These are phyloP conservation scores for Suhomyces prunicola DNA, from an alignment of 805 yeast genomes.

Conservation along the genomic window DNA sequence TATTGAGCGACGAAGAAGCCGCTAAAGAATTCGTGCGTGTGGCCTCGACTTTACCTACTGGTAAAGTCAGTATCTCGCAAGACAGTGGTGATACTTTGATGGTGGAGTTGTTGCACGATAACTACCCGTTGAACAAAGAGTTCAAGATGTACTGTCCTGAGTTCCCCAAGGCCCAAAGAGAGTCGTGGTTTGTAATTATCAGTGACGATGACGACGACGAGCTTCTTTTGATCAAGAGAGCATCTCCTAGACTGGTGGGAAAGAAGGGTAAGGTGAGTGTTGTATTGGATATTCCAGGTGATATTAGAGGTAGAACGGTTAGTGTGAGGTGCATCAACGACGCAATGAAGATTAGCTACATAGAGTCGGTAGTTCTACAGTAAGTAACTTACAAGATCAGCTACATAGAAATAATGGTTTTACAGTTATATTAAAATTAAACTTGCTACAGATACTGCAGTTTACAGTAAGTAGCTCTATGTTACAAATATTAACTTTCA, in stretches of 20 bases:
- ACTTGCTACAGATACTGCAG: too few species aligned
- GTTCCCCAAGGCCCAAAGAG: conserved; percentile 89
- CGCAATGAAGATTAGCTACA: conserved; percentile 56
- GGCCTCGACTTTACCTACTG: conserved; percentile 61
- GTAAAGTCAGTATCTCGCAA: conserved; percentile 44
- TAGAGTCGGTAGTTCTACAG: background rate
- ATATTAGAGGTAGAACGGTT: conserved; percentile 44
- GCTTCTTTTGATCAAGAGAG: conserved; percentile 67
- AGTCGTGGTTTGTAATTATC: conserved; percentile 83
- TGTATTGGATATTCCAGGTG: conserved; percentile 49
- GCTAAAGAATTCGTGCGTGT: conserved; percentile 50
- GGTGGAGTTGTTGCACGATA: conserved; percentile 54
- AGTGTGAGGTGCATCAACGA: conserved; percentile 58
- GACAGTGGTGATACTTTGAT: conserved; percentile 27
- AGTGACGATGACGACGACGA: conserved; percentile 50
- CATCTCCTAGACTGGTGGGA: conserved; percentile 52
- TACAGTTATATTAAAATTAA: background rate
- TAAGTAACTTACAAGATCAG: background rate
- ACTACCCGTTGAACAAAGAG: conserved; percentile 48
- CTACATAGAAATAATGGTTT: background rate
- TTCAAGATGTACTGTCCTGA: conserved; percentile 71
- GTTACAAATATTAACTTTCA: conserved; percentile 10
- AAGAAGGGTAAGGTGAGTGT: conserved; percentile 41
- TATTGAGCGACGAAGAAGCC: conserved; percentile 9
- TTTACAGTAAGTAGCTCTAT: background rate